Base-by-base conservation (phyloP, 768 basidiomycete genomes). In the Kwoniella sp. region DNA sequence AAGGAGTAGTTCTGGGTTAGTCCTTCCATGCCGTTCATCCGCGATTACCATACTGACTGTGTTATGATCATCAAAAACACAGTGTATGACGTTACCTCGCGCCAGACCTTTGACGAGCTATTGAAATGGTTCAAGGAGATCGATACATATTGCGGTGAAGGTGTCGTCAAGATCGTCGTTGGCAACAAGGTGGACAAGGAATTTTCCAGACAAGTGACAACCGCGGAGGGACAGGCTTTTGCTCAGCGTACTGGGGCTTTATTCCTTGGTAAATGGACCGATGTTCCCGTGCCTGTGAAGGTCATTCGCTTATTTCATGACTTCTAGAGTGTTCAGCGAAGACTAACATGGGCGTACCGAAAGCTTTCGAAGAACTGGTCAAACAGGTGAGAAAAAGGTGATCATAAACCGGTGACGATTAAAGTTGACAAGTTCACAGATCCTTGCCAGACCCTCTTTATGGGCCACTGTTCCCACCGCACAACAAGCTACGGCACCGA, bases 21-120 rank as follows among this genome's bases (percentile, higher is more conserved):
- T 73, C 19, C 12, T n/a, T n/a, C n/a, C n/a, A n/a, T n/a, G n/a
- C n/a, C n/a, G n/a, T n/a, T n/a, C n/a, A n/a, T n/a, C n/a, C n/a
- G n/a, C n/a, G n/a, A n/a, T n/a, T n/a, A n/a, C n/a, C n/a, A n/a
- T n/a, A n/a, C n/a, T n/a, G n/a, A n/a, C n/a, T n/a, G n/a, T n/a
- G n/a, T n/a, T n/a, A n/a, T n/a, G n/a, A n/a, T n/a, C n/a, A n/a
- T n/a, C n/a, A n/a, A n/a, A 30, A 26, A 12, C 15, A 50, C 74
- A 93, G 95, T 98, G 3, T 99, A 98, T 80, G 96, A 98, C 80
- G 91, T 97, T 36, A 86, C 94, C 7, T 92, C 88, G 69, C 85
- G 92, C 33, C 90, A 91, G 79, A 91, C 92, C 0, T 98, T 94
- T 76, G 92, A 97, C 22, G 90, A 92, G 9, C 86, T 98, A n/a